Evolutionary conservation across 1,284 basidiomycete species (phyloP).

Genomic region (Boletus semigastroideus): DNA sequence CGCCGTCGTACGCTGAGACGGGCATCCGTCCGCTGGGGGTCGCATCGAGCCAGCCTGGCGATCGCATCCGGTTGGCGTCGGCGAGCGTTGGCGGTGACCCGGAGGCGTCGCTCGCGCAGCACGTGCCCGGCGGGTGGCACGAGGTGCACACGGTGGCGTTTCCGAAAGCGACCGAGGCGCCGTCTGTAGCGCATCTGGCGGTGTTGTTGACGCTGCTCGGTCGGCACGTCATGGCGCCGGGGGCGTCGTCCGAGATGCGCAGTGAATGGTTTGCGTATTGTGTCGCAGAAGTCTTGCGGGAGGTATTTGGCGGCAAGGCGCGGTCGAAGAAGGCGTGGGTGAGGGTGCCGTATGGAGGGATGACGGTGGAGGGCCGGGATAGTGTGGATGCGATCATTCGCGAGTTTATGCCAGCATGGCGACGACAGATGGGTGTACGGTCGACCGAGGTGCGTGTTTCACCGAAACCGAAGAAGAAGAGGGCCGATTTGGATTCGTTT

Average conservation of each 20-base stretch:
- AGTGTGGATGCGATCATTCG: constrained; percentile 5
- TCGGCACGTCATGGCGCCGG: constrained; percentile 2
- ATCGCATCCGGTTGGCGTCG: constrained; percentile 8
- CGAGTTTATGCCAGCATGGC: constrained; percentile 10
- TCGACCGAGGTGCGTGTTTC: not conserved
- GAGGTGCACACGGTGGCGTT: constrained; percentile 11
- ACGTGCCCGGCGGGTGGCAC: constrained; percentile 1
- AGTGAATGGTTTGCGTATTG: constrained; percentile 17
- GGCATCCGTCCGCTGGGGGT: not conserved
- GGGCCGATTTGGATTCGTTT: constrained; percentile 4
- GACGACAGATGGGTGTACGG: not conserved
- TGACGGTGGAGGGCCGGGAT: constrained; percentile 7
- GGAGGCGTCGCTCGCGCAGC: constrained; percentile 1
- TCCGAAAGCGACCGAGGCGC: constrained; percentile 7
- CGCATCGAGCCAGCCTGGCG: not conserved
- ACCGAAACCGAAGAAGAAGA: constrained; percentile 4
- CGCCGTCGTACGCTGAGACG: not conserved
- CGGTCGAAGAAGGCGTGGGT: constrained; percentile 12
- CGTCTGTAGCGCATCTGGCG: constrained; percentile 15
- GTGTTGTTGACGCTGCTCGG: constrained; percentile 8
- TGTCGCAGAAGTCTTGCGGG: constrained; percentile 9
- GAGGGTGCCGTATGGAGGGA: constrained; percentile 12
- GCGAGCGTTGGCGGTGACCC: too few relatives aligned
- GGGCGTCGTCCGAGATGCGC: not conserved
- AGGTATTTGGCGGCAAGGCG: constrained; percentile 8